phyloP scores from a whole-genome alignment of 148 eudicot species.

The Euryodendron excelsum region DNA sequence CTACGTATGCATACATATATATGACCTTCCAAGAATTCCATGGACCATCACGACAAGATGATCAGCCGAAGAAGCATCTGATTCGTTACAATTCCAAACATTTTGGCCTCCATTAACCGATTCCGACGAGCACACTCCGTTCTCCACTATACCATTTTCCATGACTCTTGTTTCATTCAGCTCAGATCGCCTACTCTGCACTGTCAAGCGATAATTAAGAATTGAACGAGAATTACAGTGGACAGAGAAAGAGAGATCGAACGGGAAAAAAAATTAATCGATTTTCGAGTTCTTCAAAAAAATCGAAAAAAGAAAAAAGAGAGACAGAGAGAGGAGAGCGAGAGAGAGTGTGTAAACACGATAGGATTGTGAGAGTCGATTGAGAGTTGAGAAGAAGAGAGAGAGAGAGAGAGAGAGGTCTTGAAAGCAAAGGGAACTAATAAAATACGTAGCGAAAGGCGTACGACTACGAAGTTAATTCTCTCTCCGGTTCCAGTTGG shows the following conservation, averaged over 20 bases:
- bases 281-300: background rate
- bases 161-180: background rate
- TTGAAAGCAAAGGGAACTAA: too few relatives aligned
- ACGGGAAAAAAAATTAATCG: background rate
- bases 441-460: too few relatives aligned
- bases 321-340: too few relatives aligned
- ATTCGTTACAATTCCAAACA: slow-evolving; percentile 50
- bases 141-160: slow-evolving; percentile 6
- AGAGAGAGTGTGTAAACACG: too few relatives aligned
- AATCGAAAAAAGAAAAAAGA: background rate
- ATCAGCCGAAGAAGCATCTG: slow-evolving; percentile 54
- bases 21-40: slow-evolving; percentile 91
- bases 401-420: too few relatives aligned
- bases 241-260: background rate
- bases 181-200: background rate
- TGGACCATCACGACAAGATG: slow-evolving; percentile 96
- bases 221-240: background rate
- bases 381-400: too few relatives aligned
- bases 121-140: slow-evolving; percentile 63
- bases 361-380: too few relatives aligned
- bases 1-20: background rate
- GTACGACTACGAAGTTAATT: too few relatives aligned
- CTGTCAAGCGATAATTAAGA: background rate
- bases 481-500: too few relatives aligned
- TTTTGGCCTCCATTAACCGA: slow-evolving; percentile 60